Evolutionary conservation across 208 protist species (phyloP).

Genomic region (Leishmania tarentolae): DNA sequence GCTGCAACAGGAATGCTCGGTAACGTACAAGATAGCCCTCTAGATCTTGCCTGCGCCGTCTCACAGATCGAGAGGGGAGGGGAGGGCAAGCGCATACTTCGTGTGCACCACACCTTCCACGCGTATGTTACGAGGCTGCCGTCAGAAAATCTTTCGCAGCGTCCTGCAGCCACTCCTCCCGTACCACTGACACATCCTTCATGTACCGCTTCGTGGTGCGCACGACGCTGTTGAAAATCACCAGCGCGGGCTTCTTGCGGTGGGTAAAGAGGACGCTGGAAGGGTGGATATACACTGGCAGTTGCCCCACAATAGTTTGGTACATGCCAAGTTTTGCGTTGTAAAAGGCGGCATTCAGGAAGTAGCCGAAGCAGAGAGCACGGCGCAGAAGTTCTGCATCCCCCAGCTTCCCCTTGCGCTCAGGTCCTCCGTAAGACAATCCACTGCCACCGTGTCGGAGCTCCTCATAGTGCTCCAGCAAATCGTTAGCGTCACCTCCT

Average conservation of each 20-base stretch:
- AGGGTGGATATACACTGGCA: constrained; percentile 85
- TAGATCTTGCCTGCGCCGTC: background rate
- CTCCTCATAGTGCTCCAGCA: constrained; percentile 33
- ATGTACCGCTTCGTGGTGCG: constrained; percentile 91
- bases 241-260: constrained; percentile 79
- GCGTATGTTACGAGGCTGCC: constrained; percentile 36
- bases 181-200: constrained; percentile 88
- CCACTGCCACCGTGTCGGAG: constrained; percentile 26
- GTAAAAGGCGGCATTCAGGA: constrained; percentile 88
- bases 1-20: background rate
- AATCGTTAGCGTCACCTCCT: constrained; percentile 16
- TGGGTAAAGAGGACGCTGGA: constrained; percentile 87
- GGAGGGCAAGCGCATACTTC: background rate
- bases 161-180: constrained; percentile 89
- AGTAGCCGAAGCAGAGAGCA: constrained; percentile 88
- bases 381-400: constrained; percentile 83
- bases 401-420: constrained; percentile 24
- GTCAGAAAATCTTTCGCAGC: constrained; percentile 66
- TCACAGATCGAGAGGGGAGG: background rate
- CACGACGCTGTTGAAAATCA: constrained; percentile 90
- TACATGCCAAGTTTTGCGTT: constrained; percentile 87
- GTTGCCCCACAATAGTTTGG: constrained; percentile 80
- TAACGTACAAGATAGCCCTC: background rate
- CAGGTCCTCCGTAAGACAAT: background rate
- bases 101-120: background rate